Evolutionary conservation across 1,139 yeast species (phyloP).

Genomic region (Sugiyamaella xylanicola): DNA sequence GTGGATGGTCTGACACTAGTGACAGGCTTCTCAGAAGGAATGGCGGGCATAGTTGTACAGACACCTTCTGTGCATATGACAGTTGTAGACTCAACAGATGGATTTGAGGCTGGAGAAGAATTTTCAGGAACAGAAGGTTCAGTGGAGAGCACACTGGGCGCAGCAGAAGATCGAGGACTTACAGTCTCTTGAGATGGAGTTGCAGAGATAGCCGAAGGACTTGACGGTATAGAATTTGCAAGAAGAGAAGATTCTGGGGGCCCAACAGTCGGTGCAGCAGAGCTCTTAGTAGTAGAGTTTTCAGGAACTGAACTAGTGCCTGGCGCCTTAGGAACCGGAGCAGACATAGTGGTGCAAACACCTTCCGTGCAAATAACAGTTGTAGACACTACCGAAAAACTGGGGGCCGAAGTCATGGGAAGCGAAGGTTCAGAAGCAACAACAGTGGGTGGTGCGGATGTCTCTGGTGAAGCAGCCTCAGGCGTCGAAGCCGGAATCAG

Average conservation of each 20-base stretch:
- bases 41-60: slow-evolving; percentile 15
- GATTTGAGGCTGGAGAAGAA: no score
- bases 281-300: neutral
- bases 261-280: slow-evolving; percentile 5
- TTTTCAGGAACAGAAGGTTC: neutral
- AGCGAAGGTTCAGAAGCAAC: neutral
- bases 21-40: neutral
- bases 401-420: neutral
- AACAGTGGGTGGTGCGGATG: slow-evolving; percentile 9
- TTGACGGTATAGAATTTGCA: neutral
- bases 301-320: slow-evolving; percentile 1
- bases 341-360: slow-evolving; percentile 12
- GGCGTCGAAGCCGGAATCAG: slow-evolving; percentile 3
- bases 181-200: no score
- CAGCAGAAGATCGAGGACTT: neutral
- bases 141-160: neutral
- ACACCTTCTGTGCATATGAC: slow-evolving; percentile 11
- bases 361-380: slow-evolving; percentile 12
- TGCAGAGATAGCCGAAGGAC: no score
- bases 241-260: slow-evolving; percentile 7
- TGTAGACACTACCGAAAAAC: neutral
- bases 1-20: neutral
- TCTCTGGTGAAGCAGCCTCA: slow-evolving; percentile 13
- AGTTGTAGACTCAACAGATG: neutral
- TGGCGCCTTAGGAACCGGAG: slow-evolving; percentile 17